A percentile compares a stretch with the other conserved stretches of the same genome.
Conservation (phyloP, 2,329 filamentous ascomycete species). For the Colletotrichum tamarilloi region DNA sequence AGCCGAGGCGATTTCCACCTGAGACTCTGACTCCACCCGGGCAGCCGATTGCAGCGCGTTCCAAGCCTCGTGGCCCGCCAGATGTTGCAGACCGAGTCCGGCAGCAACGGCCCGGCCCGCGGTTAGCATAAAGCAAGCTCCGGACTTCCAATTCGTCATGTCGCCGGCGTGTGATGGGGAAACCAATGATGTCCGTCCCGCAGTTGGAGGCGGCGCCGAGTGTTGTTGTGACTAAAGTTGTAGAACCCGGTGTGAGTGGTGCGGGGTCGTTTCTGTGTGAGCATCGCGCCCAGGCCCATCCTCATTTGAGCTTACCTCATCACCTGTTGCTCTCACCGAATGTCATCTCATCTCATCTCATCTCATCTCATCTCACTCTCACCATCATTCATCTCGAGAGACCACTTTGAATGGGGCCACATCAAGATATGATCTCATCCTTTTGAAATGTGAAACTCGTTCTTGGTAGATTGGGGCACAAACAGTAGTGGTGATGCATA, state of each 20-base stretch:
- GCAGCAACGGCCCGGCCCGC: conserved; percentile 15
- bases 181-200: conserved; percentile 17
- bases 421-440: background rate
- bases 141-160: conserved; percentile 23
- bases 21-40: background rate
- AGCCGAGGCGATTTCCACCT: background rate
- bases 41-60: conserved; percentile 17
- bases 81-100: conserved; percentile 14
- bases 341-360: background rate
- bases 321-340: background rate
- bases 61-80: conserved; percentile 13
- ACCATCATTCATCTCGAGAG: too few relatives aligned
- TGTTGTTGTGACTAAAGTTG: conserved; percentile 31
- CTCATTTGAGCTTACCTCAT: background rate
- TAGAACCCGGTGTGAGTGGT: conserved; percentile 2
- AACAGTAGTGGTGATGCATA: too few relatives aligned
- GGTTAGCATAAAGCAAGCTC: conserved; percentile 21
- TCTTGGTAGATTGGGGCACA: background rate
- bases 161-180: conserved; percentile 11
- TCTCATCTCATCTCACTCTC: background rate
- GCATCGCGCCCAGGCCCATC: background rate
- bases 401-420: background rate
- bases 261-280: conserved; percentile 10
- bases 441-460: background rate
- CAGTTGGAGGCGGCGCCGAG: conserved; percentile 5